Evolutionary conservation across 192 early-diverging fungal genomes (phyloP).

Genomic region (Backusella westeae): DNA sequence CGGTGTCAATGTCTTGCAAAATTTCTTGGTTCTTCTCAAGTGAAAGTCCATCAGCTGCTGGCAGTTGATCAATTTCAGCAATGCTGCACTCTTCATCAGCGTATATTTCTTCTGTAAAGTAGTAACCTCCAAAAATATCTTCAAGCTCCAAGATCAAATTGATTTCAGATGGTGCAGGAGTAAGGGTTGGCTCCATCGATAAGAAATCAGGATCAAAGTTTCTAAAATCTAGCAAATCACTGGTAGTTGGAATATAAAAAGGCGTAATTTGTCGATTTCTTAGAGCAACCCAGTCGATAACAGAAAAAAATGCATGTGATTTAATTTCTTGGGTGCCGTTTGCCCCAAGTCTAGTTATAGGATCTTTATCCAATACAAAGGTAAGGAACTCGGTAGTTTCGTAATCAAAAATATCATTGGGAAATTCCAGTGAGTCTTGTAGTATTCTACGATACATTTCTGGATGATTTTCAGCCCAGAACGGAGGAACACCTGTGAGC

Average conservation of each 20-base stretch:
- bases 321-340: slow-evolving; percentile 68
- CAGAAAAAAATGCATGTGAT: slow-evolving; percentile 67
- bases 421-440: slow-evolving; percentile 49
- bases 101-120: slow-evolving; percentile 21
- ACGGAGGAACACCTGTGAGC: slow-evolving; percentile 70
- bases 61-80: background rate
- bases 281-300: slow-evolving; percentile 70
- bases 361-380: slow-evolving; percentile 51
- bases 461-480: slow-evolving; percentile 53
- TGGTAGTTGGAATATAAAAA: slow-evolving; percentile 62
- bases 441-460: slow-evolving; percentile 56
- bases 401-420: slow-evolving; percentile 32
- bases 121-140: slow-evolving; percentile 35
- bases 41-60: background rate
- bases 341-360: slow-evolving; percentile 59
- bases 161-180: slow-evolving; percentile 23
- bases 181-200: slow-evolving; percentile 44
- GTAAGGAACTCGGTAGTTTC: slow-evolving; percentile 43
- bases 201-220: slow-evolving; percentile 56
- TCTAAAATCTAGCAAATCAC: slow-evolving; percentile 39
- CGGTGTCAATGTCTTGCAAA: background rate
- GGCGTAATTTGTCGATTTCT: slow-evolving; percentile 53
- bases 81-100: background rate
- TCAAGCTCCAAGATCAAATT: slow-evolving; percentile 23
- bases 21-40: background rate